These are phyloP conservation scores for Populus hybrid DNA, from an alignment of 441 rosid genomes.

Conservation along the genomic window DNA sequence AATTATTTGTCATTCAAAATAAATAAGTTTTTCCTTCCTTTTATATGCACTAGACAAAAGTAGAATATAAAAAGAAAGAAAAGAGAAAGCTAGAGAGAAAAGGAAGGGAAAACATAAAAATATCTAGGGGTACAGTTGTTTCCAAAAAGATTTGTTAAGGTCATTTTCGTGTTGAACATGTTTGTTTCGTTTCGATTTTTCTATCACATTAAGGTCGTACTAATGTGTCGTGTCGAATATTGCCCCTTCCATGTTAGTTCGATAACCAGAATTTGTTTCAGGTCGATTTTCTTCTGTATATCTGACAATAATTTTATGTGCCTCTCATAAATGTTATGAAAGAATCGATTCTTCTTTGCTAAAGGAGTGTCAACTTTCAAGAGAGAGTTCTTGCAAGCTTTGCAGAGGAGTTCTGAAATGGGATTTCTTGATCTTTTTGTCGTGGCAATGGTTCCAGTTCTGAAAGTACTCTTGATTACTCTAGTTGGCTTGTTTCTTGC, in stretches of 20 bases:
- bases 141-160: background rate
- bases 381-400: too few species aligned
- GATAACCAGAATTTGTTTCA: too few species aligned
- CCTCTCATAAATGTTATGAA: background rate
- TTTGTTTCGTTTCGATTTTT: background rate
- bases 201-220: background rate
- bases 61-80: too few species aligned
- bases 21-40: too few species aligned
- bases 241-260: background rate
- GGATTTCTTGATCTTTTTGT: conserved; percentile 28
- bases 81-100: too few species aligned
- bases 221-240: background rate
- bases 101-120: too few species aligned
- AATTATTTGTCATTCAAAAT: too few species aligned
- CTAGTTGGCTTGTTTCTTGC: conserved; percentile 39
- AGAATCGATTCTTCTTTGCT: background rate
- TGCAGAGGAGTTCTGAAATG: conserved; percentile 17
- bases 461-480: conserved; percentile 38
- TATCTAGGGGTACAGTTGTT: background rate
- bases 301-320: background rate
- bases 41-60: too few species aligned
- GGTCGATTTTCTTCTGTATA: too few species aligned
- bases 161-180: background rate
- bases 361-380: background rate
- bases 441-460: conserved; percentile 37